A percentile compares a stretch with the other conserved stretches of the same genome.
These are phyloP conservation scores for Fusarium pseudocircinatum DNA, from an alignment of 2,329 filamentous ascomycete species.

Conservation along the genomic window DNA sequence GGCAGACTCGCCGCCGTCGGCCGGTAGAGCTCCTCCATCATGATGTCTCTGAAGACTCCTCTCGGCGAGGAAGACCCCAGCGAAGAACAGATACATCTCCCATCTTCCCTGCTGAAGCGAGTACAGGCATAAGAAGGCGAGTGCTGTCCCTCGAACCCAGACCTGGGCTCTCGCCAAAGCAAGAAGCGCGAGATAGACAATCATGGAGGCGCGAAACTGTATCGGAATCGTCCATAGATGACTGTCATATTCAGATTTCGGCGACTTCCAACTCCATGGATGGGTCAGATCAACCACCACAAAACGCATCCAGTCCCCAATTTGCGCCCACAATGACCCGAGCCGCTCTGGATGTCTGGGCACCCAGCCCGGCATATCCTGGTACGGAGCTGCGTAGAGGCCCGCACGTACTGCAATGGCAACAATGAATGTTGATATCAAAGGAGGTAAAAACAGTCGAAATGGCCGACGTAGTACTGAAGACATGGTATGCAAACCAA, in stretches of 20 bases:
- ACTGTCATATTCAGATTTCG: background rate
- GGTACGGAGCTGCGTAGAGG: accelerated
- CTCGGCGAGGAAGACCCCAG: background rate
- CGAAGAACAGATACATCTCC: background rate
- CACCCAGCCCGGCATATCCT: background rate
- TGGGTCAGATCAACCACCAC: background rate
- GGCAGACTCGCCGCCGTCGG: background rate
- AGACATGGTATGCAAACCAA: background rate
- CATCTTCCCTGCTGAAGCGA: background rate
- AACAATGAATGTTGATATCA: background rate
- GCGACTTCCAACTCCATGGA: background rate
- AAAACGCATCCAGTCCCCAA: background rate
- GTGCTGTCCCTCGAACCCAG: background rate
- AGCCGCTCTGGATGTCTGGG: background rate
- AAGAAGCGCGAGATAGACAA: background rate
- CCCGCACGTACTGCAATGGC: background rate
- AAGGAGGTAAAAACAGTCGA: background rate
- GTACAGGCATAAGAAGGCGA: accelerated
- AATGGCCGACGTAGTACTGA: background rate
- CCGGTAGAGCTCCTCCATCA: accelerated
- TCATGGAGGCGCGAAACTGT: background rate
- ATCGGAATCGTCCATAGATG: background rate
- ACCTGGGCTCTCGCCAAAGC: background rate
- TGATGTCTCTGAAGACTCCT: accelerated
- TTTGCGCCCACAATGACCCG: background rate